These are phyloP conservation scores for Prunus dulcis DNA, from an alignment of 306 rosid species.

Conservation along the genomic window DNA sequence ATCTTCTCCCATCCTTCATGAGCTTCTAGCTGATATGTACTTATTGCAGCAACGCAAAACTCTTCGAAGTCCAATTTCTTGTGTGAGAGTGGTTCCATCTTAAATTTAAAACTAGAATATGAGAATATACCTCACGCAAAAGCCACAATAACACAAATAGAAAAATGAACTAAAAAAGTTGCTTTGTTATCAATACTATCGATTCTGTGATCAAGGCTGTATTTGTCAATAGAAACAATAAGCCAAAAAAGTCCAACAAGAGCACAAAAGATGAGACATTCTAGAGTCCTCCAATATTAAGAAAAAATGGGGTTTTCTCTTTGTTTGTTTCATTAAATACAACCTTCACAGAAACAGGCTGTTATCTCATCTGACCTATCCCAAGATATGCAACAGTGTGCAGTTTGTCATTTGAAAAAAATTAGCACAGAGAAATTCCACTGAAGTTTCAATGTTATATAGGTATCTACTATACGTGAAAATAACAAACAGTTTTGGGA, in stretches of 20 bases:
- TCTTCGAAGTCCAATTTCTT: slow-evolving; percentile 82
- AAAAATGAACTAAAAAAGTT: neutral
- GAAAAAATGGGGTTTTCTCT: neutral
- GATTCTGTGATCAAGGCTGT: neutral
- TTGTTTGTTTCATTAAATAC: neutral
- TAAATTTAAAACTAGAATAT: slow-evolving; percentile 22
- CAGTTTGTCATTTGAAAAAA: neutral
- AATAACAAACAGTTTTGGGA: neutral
- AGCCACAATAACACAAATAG: neutral
- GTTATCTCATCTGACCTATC: neutral
- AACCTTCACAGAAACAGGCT: neutral
- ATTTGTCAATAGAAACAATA: neutral
- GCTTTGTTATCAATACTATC: neutral
- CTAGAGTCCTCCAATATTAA: neutral
- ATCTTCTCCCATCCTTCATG: slow-evolving; percentile 80
- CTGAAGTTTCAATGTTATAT: neutral
- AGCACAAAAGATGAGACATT: neutral
- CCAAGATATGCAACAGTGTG: neutral
- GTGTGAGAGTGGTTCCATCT: slow-evolving; percentile 80
- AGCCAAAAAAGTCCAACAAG: slow-evolving; percentile 2
- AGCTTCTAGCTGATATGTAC: slow-evolving; percentile 88
- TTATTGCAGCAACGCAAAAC: slow-evolving; percentile 88
- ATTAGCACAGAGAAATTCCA: neutral
- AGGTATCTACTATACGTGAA: neutral
- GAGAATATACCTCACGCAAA: slow-evolving; percentile 11